Percentiles rank a stretch among this genome's conserved stretches.
Conservation (phyloP, 2,329 filamentous ascomycete genomes). For the Ceratocystis eucalypticola region DNA sequence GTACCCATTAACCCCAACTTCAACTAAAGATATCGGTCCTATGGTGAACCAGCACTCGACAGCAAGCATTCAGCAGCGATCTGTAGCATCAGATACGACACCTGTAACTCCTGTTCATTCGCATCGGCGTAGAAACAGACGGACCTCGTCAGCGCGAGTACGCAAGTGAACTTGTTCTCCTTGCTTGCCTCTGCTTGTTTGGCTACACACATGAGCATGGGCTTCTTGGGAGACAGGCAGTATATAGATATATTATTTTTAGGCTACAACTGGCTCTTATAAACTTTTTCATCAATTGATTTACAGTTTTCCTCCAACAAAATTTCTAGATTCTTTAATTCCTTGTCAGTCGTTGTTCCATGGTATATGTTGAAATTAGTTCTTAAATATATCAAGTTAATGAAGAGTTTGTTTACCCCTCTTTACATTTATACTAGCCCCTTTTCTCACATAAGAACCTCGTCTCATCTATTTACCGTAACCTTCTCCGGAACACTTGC, state of each 20-base stretch:
- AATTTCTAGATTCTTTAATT: neutral
- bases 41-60: neutral
- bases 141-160: neutral
- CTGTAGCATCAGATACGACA: neutral
- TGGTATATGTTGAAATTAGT: too few species aligned
- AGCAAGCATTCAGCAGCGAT: neutral
- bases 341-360: too few species aligned
- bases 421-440: too few species aligned
- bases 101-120: neutral
- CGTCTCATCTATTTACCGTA: too few species aligned
- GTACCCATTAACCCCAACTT: neutral
- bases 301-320: neutral
- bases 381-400: too few species aligned
- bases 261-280: neutral
- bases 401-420: too few species aligned
- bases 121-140: neutral
- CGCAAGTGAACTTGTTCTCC: neutral
- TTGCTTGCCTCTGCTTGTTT: neutral
- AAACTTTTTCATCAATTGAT: constrained; percentile 3
- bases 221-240: neutral
- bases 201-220: neutral
- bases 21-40: neutral
- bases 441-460: too few species aligned
- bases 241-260: constrained; percentile 2
- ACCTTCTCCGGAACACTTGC: too few species aligned